Evolutionary conservation across 495 filamentous ascomycete species (phyloP), one percentile per base, ranked within the genome.

Genomic region (Pyrenopolyporus hunteri): DNA sequence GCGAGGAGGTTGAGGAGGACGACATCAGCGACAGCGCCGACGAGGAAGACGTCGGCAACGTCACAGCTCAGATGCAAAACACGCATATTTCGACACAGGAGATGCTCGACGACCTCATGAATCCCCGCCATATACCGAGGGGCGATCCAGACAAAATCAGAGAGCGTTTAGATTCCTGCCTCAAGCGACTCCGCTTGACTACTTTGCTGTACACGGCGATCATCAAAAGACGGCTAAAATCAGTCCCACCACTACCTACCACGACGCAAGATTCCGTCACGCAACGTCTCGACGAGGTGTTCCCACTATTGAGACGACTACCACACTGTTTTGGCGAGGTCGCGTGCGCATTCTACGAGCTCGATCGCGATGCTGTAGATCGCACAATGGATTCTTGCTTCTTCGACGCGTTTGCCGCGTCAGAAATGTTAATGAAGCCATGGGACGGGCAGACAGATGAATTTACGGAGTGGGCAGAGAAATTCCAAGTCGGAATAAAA

Each of bases 151-250:
- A 86, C 25, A 77, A 74, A 56, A 80, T 88, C 43, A 75, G 80
- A 11, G 74, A 73, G n/a, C 74, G 83, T 26, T 74, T 88, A 26
- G 83, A 86, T n/a, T 75, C 74, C 4, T 79, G 82, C 16, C 59
- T 85, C 14, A 82, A 78, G 69, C 76, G 79, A 54, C 65, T 89
- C 28, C 85, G 84, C 36, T 76, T 85, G 44, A 78, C 83, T 2
- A 79, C 76, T 3, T 59, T 85, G 26, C 73, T 88, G 46, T 89
- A 87, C 63, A 72, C 82, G 31, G 86, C 87, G 9, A 68, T 85
- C 13, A 68, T 80, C 25, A 89, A 89, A 74, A 73, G 85, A 23
- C 74, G 87, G 33, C 68, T 89, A 31, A 85, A 82, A 71, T 74
- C 76, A 4, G 69, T 88, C 6, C 77, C 80, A 1, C 37, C 67